Evolutionary conservation across 768 basidiomycete species (phyloP).

Genomic region (Boletus pseudo-olivaceus): DNA sequence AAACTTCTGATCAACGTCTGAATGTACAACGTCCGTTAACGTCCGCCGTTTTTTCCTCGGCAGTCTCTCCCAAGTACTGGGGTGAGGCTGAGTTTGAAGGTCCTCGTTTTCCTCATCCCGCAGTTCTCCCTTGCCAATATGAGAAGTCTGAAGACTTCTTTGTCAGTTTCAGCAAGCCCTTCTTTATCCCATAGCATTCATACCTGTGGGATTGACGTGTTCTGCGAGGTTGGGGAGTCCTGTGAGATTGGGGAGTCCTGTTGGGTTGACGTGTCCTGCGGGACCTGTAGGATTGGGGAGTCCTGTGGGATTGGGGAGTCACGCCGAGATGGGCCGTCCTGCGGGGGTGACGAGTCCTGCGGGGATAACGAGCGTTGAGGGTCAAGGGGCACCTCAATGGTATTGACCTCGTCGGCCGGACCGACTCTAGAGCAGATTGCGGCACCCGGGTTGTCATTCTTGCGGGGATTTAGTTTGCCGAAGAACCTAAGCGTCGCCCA

Average conservation of each 20-base stretch:
- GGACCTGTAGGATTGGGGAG: too few species aligned
- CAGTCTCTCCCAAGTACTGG: too few species aligned
- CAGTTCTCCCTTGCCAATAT: background rate
- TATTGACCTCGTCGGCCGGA: background rate
- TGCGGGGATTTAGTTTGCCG: background rate
- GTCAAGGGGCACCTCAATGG: background rate
- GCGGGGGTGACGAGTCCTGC: background rate
- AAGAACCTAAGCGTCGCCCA: background rate
- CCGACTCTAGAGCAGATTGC: background rate
- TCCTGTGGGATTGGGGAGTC: too few species aligned
- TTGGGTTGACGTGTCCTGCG: too few species aligned
- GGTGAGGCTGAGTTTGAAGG: background rate
- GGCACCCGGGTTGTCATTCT: background rate
- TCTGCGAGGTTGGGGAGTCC: background rate
- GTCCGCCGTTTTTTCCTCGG: too few species aligned
- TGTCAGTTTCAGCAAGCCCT: too few species aligned
- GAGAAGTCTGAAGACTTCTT: background rate
- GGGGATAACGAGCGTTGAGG: background rate
- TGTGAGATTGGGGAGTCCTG: too few species aligned
- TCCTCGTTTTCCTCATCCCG: background rate
- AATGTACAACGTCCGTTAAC: too few species aligned
- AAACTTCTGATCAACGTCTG: too few species aligned
- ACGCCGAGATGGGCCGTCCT: background rate
- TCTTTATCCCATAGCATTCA: too few species aligned
- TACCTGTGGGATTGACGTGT: background rate